Evolutionary conservation across 345 rosid genomes (phyloP).

Genomic region (Dipteronia sinensis): DNA sequence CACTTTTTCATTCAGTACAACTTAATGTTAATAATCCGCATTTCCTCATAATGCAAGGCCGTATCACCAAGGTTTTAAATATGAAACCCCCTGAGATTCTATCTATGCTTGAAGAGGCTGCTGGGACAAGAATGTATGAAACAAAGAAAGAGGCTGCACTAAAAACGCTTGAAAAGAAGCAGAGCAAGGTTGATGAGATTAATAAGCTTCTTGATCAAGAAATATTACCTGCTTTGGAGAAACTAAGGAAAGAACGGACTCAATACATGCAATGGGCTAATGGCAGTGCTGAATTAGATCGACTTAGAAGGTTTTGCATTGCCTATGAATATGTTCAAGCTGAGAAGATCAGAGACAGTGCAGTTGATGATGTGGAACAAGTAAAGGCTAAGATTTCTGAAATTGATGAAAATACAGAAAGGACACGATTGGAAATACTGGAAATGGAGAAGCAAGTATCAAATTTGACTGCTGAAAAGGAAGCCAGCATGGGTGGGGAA

Average conservation of each 20-base stretch:
- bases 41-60: conserved; percentile 99
- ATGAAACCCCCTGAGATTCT: conserved; percentile 98
- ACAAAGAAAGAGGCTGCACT: conserved; percentile 88
- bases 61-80: conserved; percentile 92
- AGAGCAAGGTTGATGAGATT: conserved; percentile 91
- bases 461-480: conserved; percentile 71
- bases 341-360: conserved; percentile 58
- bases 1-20: conserved; percentile 96
- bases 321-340: conserved; percentile 73
- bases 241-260: conserved; percentile 80
- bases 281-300: conserved; percentile 74
- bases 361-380: conserved; percentile 54
- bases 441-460: conserved; percentile 67
- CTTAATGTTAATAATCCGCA: conserved; percentile 97
- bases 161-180: conserved; percentile 95
- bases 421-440: conserved; percentile 44
- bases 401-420: conserved; percentile 57
- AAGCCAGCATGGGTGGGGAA: conserved; percentile 92
- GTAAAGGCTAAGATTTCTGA: conserved; percentile 49
- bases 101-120: conserved; percentile 99
- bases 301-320: conserved; percentile 71
- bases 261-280: conserved; percentile 99
- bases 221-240: conserved; percentile 91
- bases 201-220: conserved; percentile 90
- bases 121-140: conserved; percentile 99